Percentiles rank a stretch among this genome's conserved stretches.
Conservation (phyloP, 2,329 filamentous ascomycete species). For the Fusarium hainanense region DNA sequence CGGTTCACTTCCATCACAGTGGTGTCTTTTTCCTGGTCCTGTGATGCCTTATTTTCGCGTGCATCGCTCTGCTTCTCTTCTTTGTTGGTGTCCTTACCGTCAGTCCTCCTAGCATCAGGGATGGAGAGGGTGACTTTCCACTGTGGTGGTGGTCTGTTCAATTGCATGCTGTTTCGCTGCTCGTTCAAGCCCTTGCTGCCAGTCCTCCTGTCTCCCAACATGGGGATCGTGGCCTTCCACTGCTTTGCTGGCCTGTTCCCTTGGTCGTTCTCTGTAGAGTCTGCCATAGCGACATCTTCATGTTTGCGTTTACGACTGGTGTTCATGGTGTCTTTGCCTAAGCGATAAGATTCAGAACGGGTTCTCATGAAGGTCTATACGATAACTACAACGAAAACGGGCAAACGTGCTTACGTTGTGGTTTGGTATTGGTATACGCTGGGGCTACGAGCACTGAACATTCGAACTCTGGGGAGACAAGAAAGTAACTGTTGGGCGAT, state of each 20-base stretch:
- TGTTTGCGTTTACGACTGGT: rapidly evolving
- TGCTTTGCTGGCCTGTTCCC: not conserved
- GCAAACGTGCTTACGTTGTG: not conserved
- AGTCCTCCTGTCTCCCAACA: not conserved
- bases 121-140: not conserved
- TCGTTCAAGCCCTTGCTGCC: not conserved
- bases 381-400: not conserved
- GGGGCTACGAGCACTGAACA: not conserved
- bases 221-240: not conserved
- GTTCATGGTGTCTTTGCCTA: not conserved
- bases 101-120: not conserved
- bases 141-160: not conserved
- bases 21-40: not conserved
- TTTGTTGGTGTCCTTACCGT: not conserved
- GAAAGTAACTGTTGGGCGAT: not conserved
- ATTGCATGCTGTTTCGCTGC: not conserved
- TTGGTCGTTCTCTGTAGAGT: not conserved
- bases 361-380: rapidly evolving
- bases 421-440: not conserved
- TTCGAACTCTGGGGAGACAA: not conserved
- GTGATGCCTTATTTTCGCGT: rapidly evolving
- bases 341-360: not conserved
- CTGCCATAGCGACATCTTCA: not conserved
- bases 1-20: too few relatives aligned
- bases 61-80: not conserved